Conservation (phyloP, 768 basidiomycete species). For the Cystofilobasidium macerans region DNA sequence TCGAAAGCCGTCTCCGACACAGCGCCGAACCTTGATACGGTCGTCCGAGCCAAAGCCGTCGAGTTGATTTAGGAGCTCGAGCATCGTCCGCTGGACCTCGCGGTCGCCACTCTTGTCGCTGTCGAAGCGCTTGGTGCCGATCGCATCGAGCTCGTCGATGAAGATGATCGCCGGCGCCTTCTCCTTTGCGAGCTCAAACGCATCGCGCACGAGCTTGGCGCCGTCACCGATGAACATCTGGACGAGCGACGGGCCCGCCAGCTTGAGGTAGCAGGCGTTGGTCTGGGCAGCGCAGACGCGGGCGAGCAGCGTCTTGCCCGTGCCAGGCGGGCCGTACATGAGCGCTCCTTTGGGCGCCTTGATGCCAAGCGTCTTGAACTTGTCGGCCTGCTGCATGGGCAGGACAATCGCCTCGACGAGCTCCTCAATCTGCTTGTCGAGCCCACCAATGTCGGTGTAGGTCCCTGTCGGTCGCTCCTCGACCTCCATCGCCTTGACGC, state of each 20-base stretch:
- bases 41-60: constrained; percentile 97
- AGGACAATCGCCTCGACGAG: constrained; percentile 94
- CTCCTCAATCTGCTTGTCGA: constrained; percentile 99
- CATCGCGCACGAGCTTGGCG: constrained; percentile 95
- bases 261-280: constrained; percentile 93
- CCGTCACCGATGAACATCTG: constrained; percentile 99
- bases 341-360: constrained; percentile 93
- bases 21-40: constrained; percentile 87
- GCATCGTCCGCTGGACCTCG: constrained; percentile 99
- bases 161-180: constrained; percentile 99
- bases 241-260: constrained; percentile 92
- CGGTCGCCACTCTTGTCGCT: constrained; percentile 98
- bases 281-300: constrained; percentile 97
- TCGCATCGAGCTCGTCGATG: constrained; percentile 97
- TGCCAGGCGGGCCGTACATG: constrained; percentile 98
- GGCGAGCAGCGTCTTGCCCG: constrained; percentile 93
- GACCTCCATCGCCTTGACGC: constrained; percentile 99
- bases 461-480: constrained; percentile 95
- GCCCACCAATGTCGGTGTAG: constrained; percentile 83
- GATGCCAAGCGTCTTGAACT: constrained; percentile 97
- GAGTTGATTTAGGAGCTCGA: constrained; percentile 93
- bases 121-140: constrained; percentile 96
- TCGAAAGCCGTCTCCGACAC: too few species aligned
- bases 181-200: constrained; percentile 94
- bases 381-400: constrained; percentile 97